These are phyloP conservation scores for Mycosarcoma maydis DNA, from an alignment of 1,284 basidiomycete genomes.

Conservation along the genomic window DNA sequence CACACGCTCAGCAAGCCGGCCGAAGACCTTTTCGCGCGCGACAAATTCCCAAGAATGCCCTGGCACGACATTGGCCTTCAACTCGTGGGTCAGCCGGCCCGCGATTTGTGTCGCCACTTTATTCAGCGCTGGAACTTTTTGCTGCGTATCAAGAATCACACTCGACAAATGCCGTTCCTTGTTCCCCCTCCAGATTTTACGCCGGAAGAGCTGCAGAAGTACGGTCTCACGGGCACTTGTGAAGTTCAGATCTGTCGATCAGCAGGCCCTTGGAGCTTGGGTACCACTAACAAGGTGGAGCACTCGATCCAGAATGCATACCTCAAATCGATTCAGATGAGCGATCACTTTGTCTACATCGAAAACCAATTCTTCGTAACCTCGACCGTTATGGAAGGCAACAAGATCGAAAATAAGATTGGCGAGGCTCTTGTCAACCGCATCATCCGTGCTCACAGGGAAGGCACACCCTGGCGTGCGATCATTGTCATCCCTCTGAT, in stretches of 20 bases:
- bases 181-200: conserved; percentile 93
- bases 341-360: conserved; percentile 76
- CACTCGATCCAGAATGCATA: conserved; percentile 96
- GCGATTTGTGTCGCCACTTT: conserved; percentile 95
- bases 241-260: conserved; percentile 97
- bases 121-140: conserved; percentile 77
- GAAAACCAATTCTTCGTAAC: conserved; percentile 99
- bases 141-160: conserved; percentile 75
- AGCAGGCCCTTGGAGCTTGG: conserved; percentile 94
- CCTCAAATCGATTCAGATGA: conserved; percentile 87
- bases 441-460: conserved; percentile 86
- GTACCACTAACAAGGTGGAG: conserved; percentile 84
- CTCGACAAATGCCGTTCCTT: conserved; percentile 89
- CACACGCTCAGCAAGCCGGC: conserved; percentile 86
- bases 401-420: conserved; percentile 89
- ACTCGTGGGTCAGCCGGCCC: conserved; percentile 92
- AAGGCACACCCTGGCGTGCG: conserved; percentile 86
- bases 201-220: conserved; percentile 78
- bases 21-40: conserved; percentile 92
- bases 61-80: conserved; percentile 99
- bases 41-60: conserved; percentile 91
- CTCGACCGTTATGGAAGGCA: conserved; percentile 87
- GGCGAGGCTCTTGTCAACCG: conserved; percentile 92
- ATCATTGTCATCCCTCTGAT: conserved; percentile 91
- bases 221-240: conserved; percentile 92